Conservation (phyloP, 352 stramenopile species). For the Pythium biforme region DNA sequence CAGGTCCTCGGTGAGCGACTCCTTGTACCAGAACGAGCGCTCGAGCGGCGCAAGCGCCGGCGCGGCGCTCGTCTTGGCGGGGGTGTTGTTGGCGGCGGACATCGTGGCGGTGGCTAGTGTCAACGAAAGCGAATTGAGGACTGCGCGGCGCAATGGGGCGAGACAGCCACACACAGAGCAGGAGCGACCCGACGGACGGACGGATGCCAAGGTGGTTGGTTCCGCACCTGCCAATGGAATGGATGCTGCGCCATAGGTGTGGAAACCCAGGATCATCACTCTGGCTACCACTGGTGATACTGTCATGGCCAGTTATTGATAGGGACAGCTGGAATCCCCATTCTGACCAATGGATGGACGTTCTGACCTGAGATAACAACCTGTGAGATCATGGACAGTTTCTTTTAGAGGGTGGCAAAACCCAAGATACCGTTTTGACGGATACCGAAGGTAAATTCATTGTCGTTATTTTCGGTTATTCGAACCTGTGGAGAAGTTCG, state of each 20-base stretch:
- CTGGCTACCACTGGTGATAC: background rate
- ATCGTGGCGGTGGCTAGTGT: slow-evolving; percentile 3
- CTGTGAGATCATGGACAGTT: background rate
- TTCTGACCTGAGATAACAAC: background rate
- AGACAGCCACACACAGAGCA: background rate
- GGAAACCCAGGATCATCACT: slow-evolving; percentile 7
- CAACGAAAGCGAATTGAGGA: slow-evolving; percentile 3
- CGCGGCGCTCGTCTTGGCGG: slow-evolving; percentile 28
- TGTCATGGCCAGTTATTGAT: slow-evolving; percentile 7
- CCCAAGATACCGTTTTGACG: background rate
- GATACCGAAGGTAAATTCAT: background rate
- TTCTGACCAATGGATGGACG: background rate
- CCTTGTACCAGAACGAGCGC: slow-evolving; percentile 82
- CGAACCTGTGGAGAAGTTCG: slow-evolving; percentile 1
- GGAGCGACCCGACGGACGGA: background rate
- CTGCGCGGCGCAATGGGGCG: background rate
- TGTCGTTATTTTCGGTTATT: slow-evolving; percentile 18
- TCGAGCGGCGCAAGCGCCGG: slow-evolving; percentile 49
- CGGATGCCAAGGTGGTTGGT: slow-evolving; percentile 1
- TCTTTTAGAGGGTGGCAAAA: background rate
- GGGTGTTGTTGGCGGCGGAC: slow-evolving; percentile 9
- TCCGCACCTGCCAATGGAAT: background rate
- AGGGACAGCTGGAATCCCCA: background rate
- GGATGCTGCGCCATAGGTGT: slow-evolving; percentile 3
- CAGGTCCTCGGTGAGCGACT: slow-evolving; percentile 89